These are phyloP conservation scores for Pseudogymnoascus sp. DNA, from an alignment of 2,329 filamentous ascomycete species.

Conservation along the genomic window DNA sequence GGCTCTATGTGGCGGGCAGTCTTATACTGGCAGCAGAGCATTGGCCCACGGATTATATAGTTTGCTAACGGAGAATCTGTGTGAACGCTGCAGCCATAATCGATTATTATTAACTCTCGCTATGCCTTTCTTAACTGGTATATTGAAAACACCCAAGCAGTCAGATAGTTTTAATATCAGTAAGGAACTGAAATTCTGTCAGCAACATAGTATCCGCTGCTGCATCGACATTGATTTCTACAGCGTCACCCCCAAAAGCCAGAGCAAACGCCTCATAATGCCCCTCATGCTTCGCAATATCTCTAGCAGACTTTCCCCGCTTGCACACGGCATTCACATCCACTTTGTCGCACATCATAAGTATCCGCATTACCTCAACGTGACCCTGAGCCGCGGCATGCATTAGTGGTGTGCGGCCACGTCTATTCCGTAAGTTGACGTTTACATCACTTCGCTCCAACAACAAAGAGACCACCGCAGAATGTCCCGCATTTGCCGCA, in stretches of 20 bases:
- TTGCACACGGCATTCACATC: neutral
- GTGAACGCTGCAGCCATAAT: neutral
- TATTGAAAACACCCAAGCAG: too few species aligned
- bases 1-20: neutral
- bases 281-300: neutral
- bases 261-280: neutral
- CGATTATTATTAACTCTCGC: neutral
- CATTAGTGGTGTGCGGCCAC: neutral
- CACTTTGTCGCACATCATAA: neutral
- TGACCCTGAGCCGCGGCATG: neutral
- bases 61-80: neutral
- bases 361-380: neutral
- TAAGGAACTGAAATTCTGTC: too few species aligned
- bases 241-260: neutral
- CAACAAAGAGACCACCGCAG: neutral
- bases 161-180: too few species aligned
- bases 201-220: too few species aligned
- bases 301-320: neutral
- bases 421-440: neutral
- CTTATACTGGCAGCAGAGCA: neutral
- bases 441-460: neutral
- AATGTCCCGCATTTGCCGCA: neutral
- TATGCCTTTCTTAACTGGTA: too few species aligned
- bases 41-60: neutral
- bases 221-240: neutral